Evolutionary conservation across 208 protist genomes (phyloP).

Genomic region (Novymonas esmeraldas): DNA sequence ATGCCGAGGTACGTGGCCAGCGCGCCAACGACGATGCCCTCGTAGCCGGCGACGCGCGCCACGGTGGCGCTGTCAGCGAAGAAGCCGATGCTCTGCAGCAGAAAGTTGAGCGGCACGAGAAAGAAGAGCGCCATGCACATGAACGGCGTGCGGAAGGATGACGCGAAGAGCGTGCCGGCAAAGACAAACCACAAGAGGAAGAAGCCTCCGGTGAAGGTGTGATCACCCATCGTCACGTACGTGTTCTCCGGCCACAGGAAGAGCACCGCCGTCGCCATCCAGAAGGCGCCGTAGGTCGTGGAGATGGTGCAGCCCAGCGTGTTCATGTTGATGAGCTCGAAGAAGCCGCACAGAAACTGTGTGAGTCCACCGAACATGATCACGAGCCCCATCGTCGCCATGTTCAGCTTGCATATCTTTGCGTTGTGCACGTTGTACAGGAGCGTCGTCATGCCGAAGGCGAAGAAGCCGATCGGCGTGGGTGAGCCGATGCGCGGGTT

Average conservation of each 20-base stretch:
- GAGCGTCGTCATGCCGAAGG: slow-evolving; percentile 75
- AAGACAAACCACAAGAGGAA: slow-evolving; percentile 35
- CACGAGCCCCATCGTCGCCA: slow-evolving; percentile 38
- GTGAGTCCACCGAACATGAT: slow-evolving; percentile 54
- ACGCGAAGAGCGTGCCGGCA: slow-evolving; percentile 19
- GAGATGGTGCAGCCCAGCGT: slow-evolving; percentile 59
- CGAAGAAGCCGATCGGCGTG: slow-evolving; percentile 50
- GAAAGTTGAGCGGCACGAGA: slow-evolving; percentile 31
- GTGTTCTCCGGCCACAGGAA: slow-evolving; percentile 38
- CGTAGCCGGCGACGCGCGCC: slow-evolving; percentile 43
- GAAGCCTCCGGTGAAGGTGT: slow-evolving; percentile 25
- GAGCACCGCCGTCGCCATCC: slow-evolving; percentile 38
- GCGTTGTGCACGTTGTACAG: slow-evolving; percentile 63
- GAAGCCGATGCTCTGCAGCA: slow-evolving; percentile 33
- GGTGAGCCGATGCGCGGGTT: slow-evolving; percentile 42
- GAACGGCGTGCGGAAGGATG: slow-evolving; percentile 28
- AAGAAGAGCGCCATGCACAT: slow-evolving; percentile 36
- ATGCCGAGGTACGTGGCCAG: slow-evolving; percentile 58
- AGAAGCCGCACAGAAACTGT: slow-evolving; percentile 62
- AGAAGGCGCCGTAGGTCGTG: slow-evolving; percentile 60
- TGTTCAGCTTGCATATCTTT: slow-evolving; percentile 41
- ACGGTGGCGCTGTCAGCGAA: slow-evolving; percentile 21
- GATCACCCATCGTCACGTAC: slow-evolving; percentile 10
- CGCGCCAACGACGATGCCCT: slow-evolving; percentile 52
- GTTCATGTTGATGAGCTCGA: slow-evolving; percentile 62